A percentile compares a stretch with the other conserved stretches of the same genome.
These are phyloP conservation scores for Plasmopara halstedii DNA, from an alignment of 352 stramenopile genomes.

Conservation along the genomic window DNA sequence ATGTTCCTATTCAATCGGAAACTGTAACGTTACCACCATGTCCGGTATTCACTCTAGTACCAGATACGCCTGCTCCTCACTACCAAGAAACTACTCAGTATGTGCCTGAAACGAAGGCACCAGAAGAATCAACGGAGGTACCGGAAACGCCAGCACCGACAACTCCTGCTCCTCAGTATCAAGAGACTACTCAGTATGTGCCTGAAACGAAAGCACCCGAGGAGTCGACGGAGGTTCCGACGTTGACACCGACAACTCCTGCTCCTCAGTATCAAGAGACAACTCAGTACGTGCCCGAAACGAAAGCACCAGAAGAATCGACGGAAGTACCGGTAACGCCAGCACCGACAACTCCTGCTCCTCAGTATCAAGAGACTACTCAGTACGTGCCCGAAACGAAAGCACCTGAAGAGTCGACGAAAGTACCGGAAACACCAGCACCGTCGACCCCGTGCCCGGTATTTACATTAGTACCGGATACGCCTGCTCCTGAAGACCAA, in stretches of 20 bases:
- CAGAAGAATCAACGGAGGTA: background rate
- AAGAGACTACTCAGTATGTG: slow-evolving; percentile 1
- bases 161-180: slow-evolving; percentile 7
- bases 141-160: slow-evolving; percentile 4
- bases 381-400: slow-evolving; percentile 7
- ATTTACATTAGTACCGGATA: slow-evolving; percentile 5
- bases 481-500: background rate
- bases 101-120: background rate
- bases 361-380: background rate
- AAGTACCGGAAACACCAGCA: background rate
- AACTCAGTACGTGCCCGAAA: background rate
- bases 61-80: slow-evolving; percentile 9
- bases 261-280: slow-evolving; percentile 1
- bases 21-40: background rate
- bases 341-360: slow-evolving; percentile 9
- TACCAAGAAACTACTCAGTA: slow-evolving; percentile 1
- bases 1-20: background rate
- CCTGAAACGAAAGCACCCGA: background rate
- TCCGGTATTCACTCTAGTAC: slow-evolving; percentile 2
- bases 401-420: slow-evolving; percentile 5
- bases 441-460: slow-evolving; percentile 8
- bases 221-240: background rate
- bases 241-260: background rate
- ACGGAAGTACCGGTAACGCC: background rate
- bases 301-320: background rate